Conservation (phyloP, 1,284 basidiomycete genomes). For the Amylostereum chailletii region DNA sequence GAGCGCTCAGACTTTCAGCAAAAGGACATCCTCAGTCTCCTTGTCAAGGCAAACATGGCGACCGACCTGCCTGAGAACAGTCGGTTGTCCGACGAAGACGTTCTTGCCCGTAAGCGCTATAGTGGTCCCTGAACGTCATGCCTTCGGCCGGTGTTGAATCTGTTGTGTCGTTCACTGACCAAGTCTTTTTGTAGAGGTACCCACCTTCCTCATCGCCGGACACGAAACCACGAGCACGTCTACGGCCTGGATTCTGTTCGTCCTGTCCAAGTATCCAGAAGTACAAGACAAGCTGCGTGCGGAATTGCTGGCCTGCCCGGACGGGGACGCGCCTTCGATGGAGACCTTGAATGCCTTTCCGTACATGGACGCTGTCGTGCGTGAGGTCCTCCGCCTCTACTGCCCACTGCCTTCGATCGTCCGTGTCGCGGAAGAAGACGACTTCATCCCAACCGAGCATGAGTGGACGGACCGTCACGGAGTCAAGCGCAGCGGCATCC, state of each 20-base stretch:
- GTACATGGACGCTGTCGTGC: slow-evolving; percentile 60
- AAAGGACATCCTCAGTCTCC: slow-evolving; percentile 41
- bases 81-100: slow-evolving; percentile 61
- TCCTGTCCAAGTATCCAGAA: slow-evolving; percentile 44
- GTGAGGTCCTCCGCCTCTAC: slow-evolving; percentile 61
- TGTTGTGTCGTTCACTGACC: neutral
- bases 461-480: slow-evolving; percentile 17
- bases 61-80: slow-evolving; percentile 47
- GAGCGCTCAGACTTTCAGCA: slow-evolving; percentile 21
- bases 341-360: slow-evolving; percentile 48
- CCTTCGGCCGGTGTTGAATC: neutral
- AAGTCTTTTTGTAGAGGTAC: slow-evolving; percentile 30
- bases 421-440: slow-evolving; percentile 43
- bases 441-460: slow-evolving; percentile 43
- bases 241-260: slow-evolving; percentile 55
- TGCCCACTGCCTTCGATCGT: slow-evolving; percentile 49
- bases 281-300: slow-evolving; percentile 61
- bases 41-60: slow-evolving; percentile 58
- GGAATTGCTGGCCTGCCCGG: slow-evolving; percentile 42
- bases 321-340: slow-evolving; percentile 30
- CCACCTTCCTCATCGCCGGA: slow-evolving; percentile 57
- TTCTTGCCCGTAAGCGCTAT: slow-evolving; percentile 54
- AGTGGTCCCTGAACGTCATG: too few species aligned
- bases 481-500: slow-evolving; percentile 1
- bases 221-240: slow-evolving; percentile 12